phyloP scores from a whole-genome alignment of 2,329 filamentous ascomycete genomes.

The Elsinoe perseae region DNA sequence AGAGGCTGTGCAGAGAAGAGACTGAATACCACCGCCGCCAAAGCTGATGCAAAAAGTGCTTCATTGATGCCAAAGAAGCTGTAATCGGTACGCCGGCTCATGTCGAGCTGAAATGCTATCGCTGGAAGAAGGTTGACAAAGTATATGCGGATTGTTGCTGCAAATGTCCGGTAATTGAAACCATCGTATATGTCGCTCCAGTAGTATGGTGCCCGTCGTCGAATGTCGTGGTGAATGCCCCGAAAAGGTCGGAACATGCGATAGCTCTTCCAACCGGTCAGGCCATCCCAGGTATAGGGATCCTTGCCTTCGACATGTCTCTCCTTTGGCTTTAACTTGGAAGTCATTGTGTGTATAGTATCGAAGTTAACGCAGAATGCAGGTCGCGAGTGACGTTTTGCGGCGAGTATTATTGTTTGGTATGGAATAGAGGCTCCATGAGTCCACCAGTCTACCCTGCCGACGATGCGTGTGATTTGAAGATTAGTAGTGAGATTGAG shows the following conservation, averaged over 20 bases:
- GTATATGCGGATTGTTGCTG: constrained; percentile 51
- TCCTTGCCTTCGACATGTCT: constrained; percentile 19
- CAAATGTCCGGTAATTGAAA: constrained; percentile 47
- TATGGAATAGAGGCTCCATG: neutral
- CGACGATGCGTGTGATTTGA: neutral
- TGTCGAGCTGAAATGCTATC: constrained; percentile 52
- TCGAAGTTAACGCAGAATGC: neutral
- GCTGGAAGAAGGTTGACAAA: constrained; percentile 54
- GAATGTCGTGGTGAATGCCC: constrained; percentile 50
- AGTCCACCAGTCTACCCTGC: neutral
- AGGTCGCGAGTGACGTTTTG: neutral
- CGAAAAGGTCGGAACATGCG: constrained; percentile 38
- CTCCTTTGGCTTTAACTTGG: constrained; percentile 1
- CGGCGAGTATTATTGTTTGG: neutral
- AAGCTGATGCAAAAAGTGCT: constrained; percentile 46
- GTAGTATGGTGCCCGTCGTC: constrained; percentile 48
- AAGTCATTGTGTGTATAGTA: neutral
- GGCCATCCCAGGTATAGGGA: constrained; percentile 31
- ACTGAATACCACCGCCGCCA: constrained; percentile 51
- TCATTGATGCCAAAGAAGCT: constrained; percentile 52
- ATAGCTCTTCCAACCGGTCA: constrained; percentile 31
- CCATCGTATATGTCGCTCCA: constrained; percentile 50
- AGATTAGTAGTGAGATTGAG: neutral
- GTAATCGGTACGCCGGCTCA: constrained; percentile 46
- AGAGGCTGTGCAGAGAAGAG: constrained; percentile 46